Evolutionary conservation across 2,329 filamentous ascomycete genomes (phyloP).

Genomic region (Trichoderma arundinaceum): DNA sequence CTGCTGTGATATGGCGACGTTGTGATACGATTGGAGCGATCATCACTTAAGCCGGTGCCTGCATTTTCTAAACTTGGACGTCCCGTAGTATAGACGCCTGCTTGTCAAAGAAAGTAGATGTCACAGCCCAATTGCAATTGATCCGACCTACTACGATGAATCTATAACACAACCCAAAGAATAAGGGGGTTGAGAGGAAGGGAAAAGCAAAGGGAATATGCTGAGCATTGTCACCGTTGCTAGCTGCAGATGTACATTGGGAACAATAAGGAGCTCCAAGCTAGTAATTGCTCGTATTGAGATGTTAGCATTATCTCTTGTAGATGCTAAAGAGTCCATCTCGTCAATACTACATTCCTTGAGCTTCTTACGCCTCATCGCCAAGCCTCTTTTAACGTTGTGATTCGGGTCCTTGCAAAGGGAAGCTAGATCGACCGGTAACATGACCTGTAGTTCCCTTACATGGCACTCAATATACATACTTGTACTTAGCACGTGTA

Average conservation of each 20-base stretch:
- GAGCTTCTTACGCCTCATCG: too few species aligned
- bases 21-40: neutral
- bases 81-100: neutral
- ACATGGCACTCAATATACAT: too few species aligned
- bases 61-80: neutral
- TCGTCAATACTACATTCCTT: too few species aligned
- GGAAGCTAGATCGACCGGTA: too few species aligned
- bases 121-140: neutral
- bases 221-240: neutral
- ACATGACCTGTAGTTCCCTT: too few species aligned
- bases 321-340: too few species aligned
- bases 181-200: too few species aligned
- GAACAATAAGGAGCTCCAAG: neutral
- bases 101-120: neutral
- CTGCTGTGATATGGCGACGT: neutral
- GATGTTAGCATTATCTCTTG: too few species aligned
- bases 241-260: neutral
- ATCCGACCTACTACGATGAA: neutral
- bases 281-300: neutral
- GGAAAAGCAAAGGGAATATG: neutral
- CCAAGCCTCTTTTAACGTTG: too few species aligned
- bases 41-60: neutral
- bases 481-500: too few species aligned
- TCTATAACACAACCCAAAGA: neutral
- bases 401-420: too few species aligned